Conservation (phyloP, 2,329 filamentous ascomycete genomes). For the Venturia pyrina region DNA sequence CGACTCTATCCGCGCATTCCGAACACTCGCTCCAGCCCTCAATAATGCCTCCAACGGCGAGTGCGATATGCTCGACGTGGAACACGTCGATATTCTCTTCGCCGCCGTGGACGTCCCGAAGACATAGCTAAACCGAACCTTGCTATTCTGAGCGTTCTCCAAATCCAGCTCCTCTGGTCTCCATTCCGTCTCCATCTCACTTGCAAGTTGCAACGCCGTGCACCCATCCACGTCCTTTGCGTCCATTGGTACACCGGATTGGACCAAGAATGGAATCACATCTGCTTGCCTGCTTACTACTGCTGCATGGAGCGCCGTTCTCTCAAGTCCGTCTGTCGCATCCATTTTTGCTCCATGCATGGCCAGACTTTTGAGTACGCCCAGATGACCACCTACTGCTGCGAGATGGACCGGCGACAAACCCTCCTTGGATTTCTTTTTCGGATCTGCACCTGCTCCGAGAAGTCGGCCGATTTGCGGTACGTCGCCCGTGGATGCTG, state of each 20-base stretch:
- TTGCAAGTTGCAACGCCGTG: slow-evolving; percentile 2
- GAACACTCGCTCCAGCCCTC: neutral
- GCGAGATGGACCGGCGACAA: slow-evolving; percentile 3
- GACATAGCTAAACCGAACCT: slow-evolving; percentile 7
- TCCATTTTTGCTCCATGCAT: slow-evolving; percentile 8
- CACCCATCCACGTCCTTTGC: neutral
- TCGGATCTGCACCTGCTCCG: neutral
- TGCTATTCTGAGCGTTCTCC: neutral
- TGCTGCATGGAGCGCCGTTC: slow-evolving; percentile 8
- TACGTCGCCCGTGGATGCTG: slow-evolving; percentile 5
- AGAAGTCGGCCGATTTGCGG: slow-evolving; percentile 5
- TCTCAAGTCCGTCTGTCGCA: neutral
- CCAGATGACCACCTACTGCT: slow-evolving; percentile 3
- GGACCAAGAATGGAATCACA: slow-evolving; percentile 4
- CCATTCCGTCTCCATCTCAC: neutral
- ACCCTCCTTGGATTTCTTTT: neutral
- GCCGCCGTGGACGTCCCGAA: neutral
- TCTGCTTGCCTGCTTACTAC: neutral
- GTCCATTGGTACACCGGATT: neutral
- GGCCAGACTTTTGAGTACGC: slow-evolving; percentile 1
- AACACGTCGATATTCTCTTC: neutral
- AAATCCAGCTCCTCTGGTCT: neutral
- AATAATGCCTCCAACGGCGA: neutral
- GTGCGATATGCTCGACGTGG: neutral
- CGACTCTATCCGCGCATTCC: neutral